Evolutionary conservation across 768 basidiomycete genomes (phyloP), one percentile per base, ranked within the genome.

Genomic region (Tulasnella calospora): DNA sequence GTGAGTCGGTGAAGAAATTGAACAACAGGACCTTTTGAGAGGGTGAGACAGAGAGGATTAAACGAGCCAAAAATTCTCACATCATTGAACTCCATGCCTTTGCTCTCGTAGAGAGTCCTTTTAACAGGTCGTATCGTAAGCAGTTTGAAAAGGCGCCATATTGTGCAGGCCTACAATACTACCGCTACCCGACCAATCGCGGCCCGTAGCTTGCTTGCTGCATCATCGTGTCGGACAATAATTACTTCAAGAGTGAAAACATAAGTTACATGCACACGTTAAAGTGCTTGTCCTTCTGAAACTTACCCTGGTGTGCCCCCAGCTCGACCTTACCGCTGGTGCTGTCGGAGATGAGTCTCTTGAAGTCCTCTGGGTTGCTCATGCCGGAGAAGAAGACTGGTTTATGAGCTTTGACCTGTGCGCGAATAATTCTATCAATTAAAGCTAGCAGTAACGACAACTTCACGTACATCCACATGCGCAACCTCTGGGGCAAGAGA

Each of bases 1-100:
- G 80, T 0, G 92, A 93, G 80, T 92, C 90, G 40, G 88, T 86
- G 80, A 94, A 94, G 83, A 93, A 93, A 79, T 94, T 89, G 81
- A 90, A 93, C 10, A 94, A 81, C 1, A 94, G 85, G 6, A 94
- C 92, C 92, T 92, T n/a, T 72, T 5, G 21, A 12, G 35, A 38
- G 21, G 21, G 19, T 72, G 23, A 72, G 36, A 23, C 33, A 2
- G 5, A 35, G 38, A 38, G 33, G 33, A 19, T 8, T 23, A 36
- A 10, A 27, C n/a, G 71, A 21, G 27, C 8, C 61, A 70, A 35
- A n/a, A 27, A 33, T 2, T 40, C 83, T 61, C 74, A 90, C 90
- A 80, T 91, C 90, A 80, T 90, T 87, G 82, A 91, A 91, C 81
- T 91, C 91, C 6, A 91, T 83, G 0, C 91, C 91, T 83, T 91